phyloP scores from a whole-genome alignment of 2,329 filamentous ascomycete species.

The Microdochium nivale region DNA sequence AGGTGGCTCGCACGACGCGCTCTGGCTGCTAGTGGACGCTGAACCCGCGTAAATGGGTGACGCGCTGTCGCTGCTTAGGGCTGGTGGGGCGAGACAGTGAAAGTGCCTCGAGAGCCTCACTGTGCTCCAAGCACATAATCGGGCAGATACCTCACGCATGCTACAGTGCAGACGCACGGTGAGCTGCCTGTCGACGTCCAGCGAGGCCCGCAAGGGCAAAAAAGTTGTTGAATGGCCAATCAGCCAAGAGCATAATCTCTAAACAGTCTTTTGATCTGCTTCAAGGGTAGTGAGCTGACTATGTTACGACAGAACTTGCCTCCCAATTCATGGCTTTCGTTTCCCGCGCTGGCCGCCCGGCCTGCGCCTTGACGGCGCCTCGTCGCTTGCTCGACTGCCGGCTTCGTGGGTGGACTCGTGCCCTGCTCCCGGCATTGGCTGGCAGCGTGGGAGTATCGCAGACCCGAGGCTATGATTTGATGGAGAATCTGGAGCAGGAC shows the following conservation, averaged over 20 bases:
- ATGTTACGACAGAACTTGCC: neutral
- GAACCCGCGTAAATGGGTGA: neutral
- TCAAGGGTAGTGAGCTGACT: neutral
- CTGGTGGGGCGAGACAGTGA: neutral
- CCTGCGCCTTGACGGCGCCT: neutral
- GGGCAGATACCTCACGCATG: no score
- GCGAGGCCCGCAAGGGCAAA: no score
- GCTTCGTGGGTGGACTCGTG: neutral
- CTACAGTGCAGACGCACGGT: no score
- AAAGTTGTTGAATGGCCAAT: no score
- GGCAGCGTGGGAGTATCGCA: neutral
- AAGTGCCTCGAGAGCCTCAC: neutral
- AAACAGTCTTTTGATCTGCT: neutral
- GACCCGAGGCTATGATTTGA: neutral
- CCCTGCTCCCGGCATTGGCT: neutral
- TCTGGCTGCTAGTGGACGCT: neutral
- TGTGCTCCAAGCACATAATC: neutral
- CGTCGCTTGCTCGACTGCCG: neutral
- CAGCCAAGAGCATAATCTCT: neutral
- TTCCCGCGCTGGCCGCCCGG: neutral
- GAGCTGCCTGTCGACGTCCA: no score
- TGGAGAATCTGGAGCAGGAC: slow-evolving; percentile 3
- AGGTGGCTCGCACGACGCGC: neutral
- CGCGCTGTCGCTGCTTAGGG: neutral
- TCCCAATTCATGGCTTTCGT: neutral